These are phyloP conservation scores for Pouteria campechiana DNA, from an alignment of 179 eudicot genomes.

Conservation along the genomic window DNA sequence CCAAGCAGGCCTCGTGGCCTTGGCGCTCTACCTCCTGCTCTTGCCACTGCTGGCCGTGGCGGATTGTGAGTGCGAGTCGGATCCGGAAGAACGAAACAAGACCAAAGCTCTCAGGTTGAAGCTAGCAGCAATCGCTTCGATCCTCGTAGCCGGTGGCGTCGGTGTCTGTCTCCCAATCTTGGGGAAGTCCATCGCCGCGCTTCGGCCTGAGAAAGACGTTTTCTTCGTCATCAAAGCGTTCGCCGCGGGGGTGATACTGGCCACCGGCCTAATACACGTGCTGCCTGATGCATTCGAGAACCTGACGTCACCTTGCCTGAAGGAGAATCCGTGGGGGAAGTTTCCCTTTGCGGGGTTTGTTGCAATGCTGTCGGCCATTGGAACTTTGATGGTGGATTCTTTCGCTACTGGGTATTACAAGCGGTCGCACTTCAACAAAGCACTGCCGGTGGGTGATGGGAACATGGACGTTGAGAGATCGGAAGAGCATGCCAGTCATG, in stretches of 20 bases:
- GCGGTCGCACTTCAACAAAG: conserved; percentile 19
- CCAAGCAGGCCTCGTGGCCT: too few species aligned
- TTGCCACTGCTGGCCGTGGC: conserved; percentile 2
- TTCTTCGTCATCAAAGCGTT: conserved; percentile 67
- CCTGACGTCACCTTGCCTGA: conserved; percentile 42
- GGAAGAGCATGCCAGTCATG: conserved; percentile 21
- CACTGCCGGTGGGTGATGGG: conserved; percentile 4
- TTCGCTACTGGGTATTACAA: conserved; percentile 39
- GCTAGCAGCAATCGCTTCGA: conserved; percentile 22
- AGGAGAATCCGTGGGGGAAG: conserved; percentile 20
- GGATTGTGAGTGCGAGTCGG: conserved; percentile 10
- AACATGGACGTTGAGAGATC: conserved; percentile 17
- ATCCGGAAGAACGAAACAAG: conserved; percentile 1
- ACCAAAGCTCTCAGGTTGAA: conserved; percentile 23
- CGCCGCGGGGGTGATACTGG: conserved; percentile 62
- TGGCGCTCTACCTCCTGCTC: too few species aligned
- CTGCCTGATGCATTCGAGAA: conserved; percentile 50
- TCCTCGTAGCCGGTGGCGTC: conserved; percentile 30
- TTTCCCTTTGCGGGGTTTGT: conserved; percentile 50
- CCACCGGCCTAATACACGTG: conserved; percentile 58
- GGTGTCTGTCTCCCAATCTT: conserved; percentile 53
- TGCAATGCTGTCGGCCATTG: conserved; percentile 51
- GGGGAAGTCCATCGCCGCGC: conserved; percentile 25
- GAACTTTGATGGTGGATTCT: conserved; percentile 48
- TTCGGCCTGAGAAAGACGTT: conserved; percentile 29